Conservation (phyloP, 805 yeast species). For the Metschnikowia henanensis region DNA sequence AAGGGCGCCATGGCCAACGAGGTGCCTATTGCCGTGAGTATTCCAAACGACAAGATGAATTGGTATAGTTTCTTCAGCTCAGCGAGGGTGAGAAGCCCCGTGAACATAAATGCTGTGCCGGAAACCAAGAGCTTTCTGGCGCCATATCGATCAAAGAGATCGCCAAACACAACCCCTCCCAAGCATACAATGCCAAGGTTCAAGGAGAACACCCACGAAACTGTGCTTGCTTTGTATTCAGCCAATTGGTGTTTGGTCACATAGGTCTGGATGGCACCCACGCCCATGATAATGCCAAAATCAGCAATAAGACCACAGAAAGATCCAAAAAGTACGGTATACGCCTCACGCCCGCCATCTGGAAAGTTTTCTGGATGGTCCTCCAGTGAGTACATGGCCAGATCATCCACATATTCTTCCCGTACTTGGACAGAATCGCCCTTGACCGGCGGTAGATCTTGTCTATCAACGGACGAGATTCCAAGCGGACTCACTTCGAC, state of each 20-base stretch:
- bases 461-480: background rate
- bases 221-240: conserved; percentile 13
- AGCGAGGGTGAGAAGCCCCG: conserved; percentile 46
- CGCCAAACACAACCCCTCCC: conserved; percentile 41
- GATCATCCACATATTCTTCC: background rate
- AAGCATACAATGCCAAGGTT: conserved; percentile 20
- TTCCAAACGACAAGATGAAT: conserved; percentile 52
- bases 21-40: conserved; percentile 40
- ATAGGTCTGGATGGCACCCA: conserved; percentile 24
- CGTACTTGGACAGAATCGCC: background rate
- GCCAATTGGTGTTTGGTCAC: conserved; percentile 19
- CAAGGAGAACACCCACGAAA: conserved; percentile 23
- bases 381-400: conserved; percentile 20
- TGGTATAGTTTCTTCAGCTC: conserved; percentile 48
- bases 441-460: background rate
- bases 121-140: conserved; percentile 35
- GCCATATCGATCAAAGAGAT: conserved; percentile 48
- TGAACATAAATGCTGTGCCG: conserved; percentile 37
- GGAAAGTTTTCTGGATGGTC: conserved; percentile 18
- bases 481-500: background rate
- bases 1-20: conserved; percentile 44
- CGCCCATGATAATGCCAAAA: conserved; percentile 23
- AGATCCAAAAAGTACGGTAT: conserved; percentile 24
- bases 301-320: conserved; percentile 22
- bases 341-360: conserved; percentile 26